These are phyloP conservation scores for Pythium monospermum DNA, from an alignment of 352 stramenopile genomes.

Conservation along the genomic window DNA sequence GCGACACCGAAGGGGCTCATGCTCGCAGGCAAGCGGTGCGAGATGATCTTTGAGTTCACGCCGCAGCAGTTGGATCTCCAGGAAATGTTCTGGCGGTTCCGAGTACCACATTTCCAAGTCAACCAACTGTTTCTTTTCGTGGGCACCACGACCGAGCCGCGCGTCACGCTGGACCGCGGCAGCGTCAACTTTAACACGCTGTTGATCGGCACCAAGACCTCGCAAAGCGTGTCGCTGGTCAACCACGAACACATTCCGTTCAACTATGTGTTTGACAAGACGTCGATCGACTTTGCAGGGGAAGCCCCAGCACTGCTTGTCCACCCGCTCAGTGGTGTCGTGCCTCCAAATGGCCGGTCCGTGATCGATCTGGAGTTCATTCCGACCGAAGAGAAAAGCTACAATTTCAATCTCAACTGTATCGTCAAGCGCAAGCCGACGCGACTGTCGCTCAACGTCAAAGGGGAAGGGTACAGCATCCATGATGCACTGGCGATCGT, in stretches of 20 bases:
- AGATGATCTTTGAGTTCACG: constrained; percentile 97
- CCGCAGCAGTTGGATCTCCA: constrained; percentile 85
- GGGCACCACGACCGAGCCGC: constrained; percentile 88
- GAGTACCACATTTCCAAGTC: constrained; percentile 86
- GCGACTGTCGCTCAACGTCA: constrained; percentile 91
- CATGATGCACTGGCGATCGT: constrained; percentile 63
- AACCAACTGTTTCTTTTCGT: constrained; percentile 91
- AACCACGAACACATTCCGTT: constrained; percentile 94
- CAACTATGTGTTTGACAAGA: constrained; percentile 93
- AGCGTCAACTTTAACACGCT: constrained; percentile 92
- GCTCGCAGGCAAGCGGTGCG: constrained; percentile 88
- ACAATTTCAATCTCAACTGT: constrained; percentile 93
- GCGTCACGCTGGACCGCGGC: constrained; percentile 82
- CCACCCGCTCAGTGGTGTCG: constrained; percentile 82
- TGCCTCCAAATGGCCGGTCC: constrained; percentile 82
- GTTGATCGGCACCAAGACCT: constrained; percentile 83
- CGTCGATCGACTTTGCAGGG: constrained; percentile 74
- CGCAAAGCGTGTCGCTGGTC: constrained; percentile 85
- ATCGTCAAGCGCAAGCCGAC: constrained; percentile 90
- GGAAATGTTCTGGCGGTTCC: constrained; percentile 92
- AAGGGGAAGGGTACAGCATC: constrained; percentile 93
- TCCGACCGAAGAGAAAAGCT: constrained; percentile 87
- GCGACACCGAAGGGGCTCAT: constrained; percentile 89
- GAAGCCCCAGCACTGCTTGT: constrained; percentile 75
- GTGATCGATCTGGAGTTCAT: constrained; percentile 88